These are phyloP conservation scores for Tolypocladium nubicola DNA, from an alignment of 2,329 filamentous ascomycete genomes.

Conservation along the genomic window DNA sequence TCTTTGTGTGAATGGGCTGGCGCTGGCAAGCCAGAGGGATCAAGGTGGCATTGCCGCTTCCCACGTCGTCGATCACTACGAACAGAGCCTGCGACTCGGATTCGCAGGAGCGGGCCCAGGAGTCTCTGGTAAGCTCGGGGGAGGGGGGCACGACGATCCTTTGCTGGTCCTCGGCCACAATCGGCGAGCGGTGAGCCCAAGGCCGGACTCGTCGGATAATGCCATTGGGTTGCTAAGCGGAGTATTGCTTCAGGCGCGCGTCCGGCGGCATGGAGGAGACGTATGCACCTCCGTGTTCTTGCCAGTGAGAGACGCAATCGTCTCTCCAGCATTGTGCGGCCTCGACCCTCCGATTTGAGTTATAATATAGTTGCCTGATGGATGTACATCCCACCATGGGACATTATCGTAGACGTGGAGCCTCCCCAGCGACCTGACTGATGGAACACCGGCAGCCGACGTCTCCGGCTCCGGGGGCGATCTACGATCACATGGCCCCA, in stretches of 20 bases:
- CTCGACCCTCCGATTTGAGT: background rate
- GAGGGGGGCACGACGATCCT: background rate
- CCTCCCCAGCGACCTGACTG: background rate
- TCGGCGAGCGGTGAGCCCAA: background rate
- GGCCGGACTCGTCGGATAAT: background rate
- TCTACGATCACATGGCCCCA: too few species aligned
- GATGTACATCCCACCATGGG: background rate
- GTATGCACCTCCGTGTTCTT: background rate
- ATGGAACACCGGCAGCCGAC: too few species aligned
- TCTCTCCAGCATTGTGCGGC: background rate
- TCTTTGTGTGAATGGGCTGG: too few species aligned
- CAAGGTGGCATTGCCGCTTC: too few species aligned
- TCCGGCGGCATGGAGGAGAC: background rate
- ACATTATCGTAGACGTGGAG: background rate
- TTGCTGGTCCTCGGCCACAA: background rate
- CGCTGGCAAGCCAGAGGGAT: too few species aligned
- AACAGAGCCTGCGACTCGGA: background rate
- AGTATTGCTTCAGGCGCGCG: background rate
- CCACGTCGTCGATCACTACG: background rate
- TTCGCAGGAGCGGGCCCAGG: background rate
- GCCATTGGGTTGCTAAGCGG: background rate
- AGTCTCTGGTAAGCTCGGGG: background rate
- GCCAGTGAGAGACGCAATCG: background rate
- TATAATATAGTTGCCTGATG: background rate
- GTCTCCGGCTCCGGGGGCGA: background rate